Evolutionary conservation across 768 basidiomycete genomes (phyloP).

Genomic region (Porphyrellus cyaneotinctus): DNA sequence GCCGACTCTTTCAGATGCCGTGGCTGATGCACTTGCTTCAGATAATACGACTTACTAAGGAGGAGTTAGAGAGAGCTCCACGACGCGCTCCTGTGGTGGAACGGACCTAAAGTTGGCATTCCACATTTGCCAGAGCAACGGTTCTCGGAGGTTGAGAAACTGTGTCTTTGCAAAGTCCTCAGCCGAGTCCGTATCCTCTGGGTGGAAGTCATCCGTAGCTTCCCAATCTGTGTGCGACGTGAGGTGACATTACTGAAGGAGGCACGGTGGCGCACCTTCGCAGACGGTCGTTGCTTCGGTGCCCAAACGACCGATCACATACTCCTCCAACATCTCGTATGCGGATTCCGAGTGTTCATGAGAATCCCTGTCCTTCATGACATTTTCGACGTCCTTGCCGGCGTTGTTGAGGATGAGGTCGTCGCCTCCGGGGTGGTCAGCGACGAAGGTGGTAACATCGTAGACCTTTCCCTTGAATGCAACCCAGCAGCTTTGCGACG

Average conservation of each 20-base stretch:
- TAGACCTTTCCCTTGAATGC: slow-evolving; percentile 80
- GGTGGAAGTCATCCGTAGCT: slow-evolving; percentile 83
- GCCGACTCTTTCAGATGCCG: slow-evolving; percentile 82
- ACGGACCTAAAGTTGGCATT: slow-evolving; percentile 74
- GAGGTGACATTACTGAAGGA: slow-evolving; percentile 4
- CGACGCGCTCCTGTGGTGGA: not conserved
- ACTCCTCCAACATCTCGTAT: slow-evolving; percentile 89
- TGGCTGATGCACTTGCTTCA: slow-evolving; percentile 96
- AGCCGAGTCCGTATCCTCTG: slow-evolving; percentile 78
- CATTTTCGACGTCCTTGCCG: slow-evolving; percentile 73
- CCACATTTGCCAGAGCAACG: slow-evolving; percentile 85
- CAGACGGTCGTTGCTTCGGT: slow-evolving; percentile 67
- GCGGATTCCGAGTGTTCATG: slow-evolving; percentile 92
- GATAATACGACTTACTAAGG: slow-evolving; percentile 85
- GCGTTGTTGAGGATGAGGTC: slow-evolving; percentile 81
- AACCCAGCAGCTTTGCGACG: slow-evolving; percentile 72
- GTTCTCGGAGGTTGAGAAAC: slow-evolving; percentile 87
- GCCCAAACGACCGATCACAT: slow-evolving; percentile 79
- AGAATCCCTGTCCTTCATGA: slow-evolving; percentile 76
- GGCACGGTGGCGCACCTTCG: slow-evolving; percentile 56
- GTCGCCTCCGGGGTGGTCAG: slow-evolving; percentile 94
- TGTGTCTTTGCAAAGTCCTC: slow-evolving; percentile 85
- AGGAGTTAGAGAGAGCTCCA: not conserved
- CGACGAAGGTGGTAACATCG: slow-evolving; percentile 78
- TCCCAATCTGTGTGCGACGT: slow-evolving; percentile 66